Conservation (phyloP, 352 stramenopile genomes). For the Phytophthora sojae region DNA sequence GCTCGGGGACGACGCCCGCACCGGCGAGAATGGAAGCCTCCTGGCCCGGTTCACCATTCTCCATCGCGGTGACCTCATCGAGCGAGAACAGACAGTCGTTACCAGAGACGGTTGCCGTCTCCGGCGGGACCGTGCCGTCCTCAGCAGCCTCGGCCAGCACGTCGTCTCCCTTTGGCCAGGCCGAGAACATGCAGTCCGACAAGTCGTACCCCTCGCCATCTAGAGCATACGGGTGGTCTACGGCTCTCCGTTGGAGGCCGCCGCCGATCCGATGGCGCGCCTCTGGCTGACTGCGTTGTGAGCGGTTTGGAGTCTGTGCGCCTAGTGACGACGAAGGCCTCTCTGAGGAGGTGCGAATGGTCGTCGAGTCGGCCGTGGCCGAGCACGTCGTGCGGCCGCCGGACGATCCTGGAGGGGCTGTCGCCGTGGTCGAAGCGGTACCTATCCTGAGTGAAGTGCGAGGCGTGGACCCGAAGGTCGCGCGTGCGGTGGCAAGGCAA, state of each 20-base stretch:
- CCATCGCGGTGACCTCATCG: neutral
- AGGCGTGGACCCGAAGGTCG: neutral
- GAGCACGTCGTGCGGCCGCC: neutral
- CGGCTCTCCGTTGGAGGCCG: neutral
- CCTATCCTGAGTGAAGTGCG: neutral
- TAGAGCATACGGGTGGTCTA: too few relatives aligned
- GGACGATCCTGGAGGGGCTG: neutral
- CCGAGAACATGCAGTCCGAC: too few relatives aligned
- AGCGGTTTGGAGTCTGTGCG: too few relatives aligned
- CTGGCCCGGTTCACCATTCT: neutral
- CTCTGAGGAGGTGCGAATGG: too few relatives aligned
- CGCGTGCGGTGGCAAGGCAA: neutral
- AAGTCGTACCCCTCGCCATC: too few relatives aligned
- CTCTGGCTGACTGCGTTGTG: too few relatives aligned
- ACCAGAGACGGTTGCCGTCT: neutral
- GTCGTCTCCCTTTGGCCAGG: too few relatives aligned
- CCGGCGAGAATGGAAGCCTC: neutral
- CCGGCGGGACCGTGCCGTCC: neutral
- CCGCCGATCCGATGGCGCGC: too few relatives aligned
- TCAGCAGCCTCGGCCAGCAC: too few relatives aligned
- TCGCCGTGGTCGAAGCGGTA: neutral
- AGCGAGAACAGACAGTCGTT: neutral
- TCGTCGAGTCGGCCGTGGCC: neutral
- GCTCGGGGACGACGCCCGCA: too few relatives aligned
- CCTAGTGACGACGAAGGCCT: too few relatives aligned